These are phyloP conservation scores for Cryphonectria carpinicola DNA, from an alignment of 2,329 filamentous ascomycete genomes.

Conservation along the genomic window DNA sequence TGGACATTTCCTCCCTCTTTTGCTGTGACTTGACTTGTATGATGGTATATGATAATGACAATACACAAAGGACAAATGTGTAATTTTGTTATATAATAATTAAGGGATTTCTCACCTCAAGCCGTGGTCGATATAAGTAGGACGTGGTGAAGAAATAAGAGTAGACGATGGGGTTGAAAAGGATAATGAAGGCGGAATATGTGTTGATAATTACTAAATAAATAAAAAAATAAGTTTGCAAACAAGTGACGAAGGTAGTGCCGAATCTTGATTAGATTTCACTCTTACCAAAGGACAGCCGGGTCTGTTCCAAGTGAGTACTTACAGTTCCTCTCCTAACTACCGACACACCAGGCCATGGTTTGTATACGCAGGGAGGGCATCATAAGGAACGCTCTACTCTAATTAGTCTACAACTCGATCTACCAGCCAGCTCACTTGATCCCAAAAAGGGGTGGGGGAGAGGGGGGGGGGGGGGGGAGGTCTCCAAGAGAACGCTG, in stretches of 20 bases:
- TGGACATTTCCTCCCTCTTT: conserved; percentile 48
- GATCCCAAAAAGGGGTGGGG: neutral
- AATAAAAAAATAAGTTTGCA: neutral
- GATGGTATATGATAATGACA: too few relatives aligned
- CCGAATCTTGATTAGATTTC: neutral
- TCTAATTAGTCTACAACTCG: neutral
- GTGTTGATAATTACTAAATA: neutral
- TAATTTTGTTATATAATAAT: neutral
- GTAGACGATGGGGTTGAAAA: neutral
- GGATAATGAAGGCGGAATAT: neutral
- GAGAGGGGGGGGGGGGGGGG: too few relatives aligned
- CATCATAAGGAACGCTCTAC: neutral
- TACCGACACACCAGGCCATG: neutral
- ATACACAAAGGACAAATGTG: too few relatives aligned
- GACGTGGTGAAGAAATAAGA: too few relatives aligned
- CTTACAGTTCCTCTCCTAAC: neutral
- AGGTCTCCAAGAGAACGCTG: neutral
- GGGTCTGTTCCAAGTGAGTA: neutral
- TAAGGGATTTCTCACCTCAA: too few relatives aligned
- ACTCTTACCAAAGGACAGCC: neutral
- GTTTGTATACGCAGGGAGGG: neutral
- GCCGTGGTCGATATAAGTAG: too few relatives aligned
- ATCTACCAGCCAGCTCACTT: neutral
- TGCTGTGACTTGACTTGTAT: neutral
- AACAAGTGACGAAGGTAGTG: neutral